A percentile compares a stretch with the other conserved stretches of the same genome.
Evolutionary conservation across 2,329 filamentous ascomycete genomes (phyloP).

Genomic region (Cercospora sp.): DNA sequence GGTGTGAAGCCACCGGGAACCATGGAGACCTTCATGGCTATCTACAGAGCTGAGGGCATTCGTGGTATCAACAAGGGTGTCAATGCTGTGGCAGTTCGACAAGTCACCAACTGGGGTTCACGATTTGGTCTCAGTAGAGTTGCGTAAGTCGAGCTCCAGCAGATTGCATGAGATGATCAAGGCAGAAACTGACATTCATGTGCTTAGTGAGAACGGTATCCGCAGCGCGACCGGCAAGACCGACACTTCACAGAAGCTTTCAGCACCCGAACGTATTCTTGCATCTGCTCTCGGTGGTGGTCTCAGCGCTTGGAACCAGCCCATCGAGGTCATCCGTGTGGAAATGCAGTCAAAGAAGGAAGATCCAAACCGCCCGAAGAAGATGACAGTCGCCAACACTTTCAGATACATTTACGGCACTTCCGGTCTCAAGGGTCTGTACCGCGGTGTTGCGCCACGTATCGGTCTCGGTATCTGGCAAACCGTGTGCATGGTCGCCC

Average conservation of each 20-base stretch:
- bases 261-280: constrained; percentile 80
- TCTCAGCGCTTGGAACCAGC: constrained; percentile 97
- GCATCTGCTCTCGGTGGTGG: constrained; percentile 88
- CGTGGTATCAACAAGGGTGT: constrained; percentile 97
- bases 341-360: constrained; percentile 99
- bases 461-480: constrained; percentile 98
- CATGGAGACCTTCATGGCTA: constrained; percentile 93
- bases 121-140: constrained; percentile 92
- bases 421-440: constrained; percentile 88
- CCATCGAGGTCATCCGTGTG: constrained; percentile 98
- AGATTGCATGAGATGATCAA: neutral
- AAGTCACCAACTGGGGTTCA: constrained; percentile 99
- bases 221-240: constrained; percentile 76
- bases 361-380: constrained; percentile 97
- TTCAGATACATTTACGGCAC: constrained; percentile 82
- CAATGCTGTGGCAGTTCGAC: constrained; percentile 96
- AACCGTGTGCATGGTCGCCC: constrained; percentile 98
- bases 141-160: constrained; percentile 48
- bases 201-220: constrained; percentile 71
- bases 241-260: constrained; percentile 69
- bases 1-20: constrained; percentile 87
- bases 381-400: constrained; percentile 90
- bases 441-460: constrained; percentile 90
- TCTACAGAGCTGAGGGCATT: constrained; percentile 93
- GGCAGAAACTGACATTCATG: constrained; percentile 3